Base-by-base conservation (phyloP, 495 filamentous ascomycete genomes). In the Beverwykella pulmonaria region DNA sequence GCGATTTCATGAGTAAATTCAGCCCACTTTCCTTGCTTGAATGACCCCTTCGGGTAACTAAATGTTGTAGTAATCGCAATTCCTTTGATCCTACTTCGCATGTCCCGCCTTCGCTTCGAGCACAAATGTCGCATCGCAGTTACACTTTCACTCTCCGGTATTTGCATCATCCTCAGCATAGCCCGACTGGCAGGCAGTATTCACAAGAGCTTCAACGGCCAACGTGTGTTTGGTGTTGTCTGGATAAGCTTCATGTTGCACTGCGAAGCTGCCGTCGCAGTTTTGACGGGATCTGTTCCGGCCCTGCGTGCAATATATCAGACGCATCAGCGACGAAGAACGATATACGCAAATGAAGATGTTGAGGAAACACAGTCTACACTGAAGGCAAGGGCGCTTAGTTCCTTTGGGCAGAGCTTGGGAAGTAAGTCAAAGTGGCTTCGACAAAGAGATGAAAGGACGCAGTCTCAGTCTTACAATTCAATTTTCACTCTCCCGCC, bases 1-100 rank as follows among this genome's bases (percentile, higher is more conserved):
- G 41, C n/a, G 58, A 61, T 36, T 46, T 61, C 30, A 61, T 61
- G 58, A 61, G 56, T 59, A 48, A 15, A 39, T 48, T 10, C 54
- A 12, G 2, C 17, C 26, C 19, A 5, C 23, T 7, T 2, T 23
- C 8, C 52, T 10, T 36, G 8, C 52, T 55, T 23, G 20, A n/a
- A 4, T 36, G 19, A n/a, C n/a, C 26, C 5, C n/a, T 12, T 52
- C 20, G 8, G 9, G 3, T 12, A 10, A 23, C 48, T 9, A 23
- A 52, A 10, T n/a, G 17, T 14, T 17, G 3, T 22, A 59, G 56
- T 61, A 36, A 61, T 61, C 58, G 27, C 19, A 27, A 61, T 61
- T 22, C 58, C 58, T 8, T 30, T 61, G 41, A 29, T 23, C 41
- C 44, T 61, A 12, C 58, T 61, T 1, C 58, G 58, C 15, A 36